A percentile compares a stretch with the other conserved stretches of the same genome.
Conservation (phyloP, 1,284 basidiomycete species). For the Taiwanofungus camphoratus region DNA sequence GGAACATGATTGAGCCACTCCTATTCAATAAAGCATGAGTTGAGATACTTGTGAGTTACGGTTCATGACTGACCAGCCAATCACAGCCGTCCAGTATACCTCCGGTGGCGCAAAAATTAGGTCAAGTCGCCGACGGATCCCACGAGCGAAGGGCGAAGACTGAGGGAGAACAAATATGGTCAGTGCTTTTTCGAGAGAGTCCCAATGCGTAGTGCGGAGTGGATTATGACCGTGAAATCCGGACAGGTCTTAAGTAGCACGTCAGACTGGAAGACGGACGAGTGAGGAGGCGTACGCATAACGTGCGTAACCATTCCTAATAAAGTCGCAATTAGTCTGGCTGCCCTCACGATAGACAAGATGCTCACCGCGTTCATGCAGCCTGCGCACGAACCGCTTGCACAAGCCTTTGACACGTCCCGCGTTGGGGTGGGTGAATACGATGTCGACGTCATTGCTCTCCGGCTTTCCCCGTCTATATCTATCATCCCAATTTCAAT, state of each 20-base stretch:
- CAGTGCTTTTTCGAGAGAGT: constrained; percentile 66
- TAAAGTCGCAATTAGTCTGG: background rate
- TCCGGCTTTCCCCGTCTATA: constrained; percentile 70
- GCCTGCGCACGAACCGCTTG: constrained; percentile 17
- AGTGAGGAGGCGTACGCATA: constrained; percentile 46
- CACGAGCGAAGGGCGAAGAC: constrained; percentile 24
- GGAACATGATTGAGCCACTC: constrained; percentile 79
- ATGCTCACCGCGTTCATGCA: constrained; percentile 41
- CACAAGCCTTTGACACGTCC: constrained; percentile 43
- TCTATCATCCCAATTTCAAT: too few species aligned
- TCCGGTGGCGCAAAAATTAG: constrained; percentile 65
- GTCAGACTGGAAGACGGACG: background rate
- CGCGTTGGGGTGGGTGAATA: constrained; percentile 62
- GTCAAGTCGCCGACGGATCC: constrained; percentile 59
- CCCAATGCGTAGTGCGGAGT: constrained; percentile 52
- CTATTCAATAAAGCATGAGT: constrained; percentile 38
- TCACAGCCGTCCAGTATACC: constrained; percentile 72
- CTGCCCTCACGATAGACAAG: background rate
- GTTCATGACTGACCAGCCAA: constrained; percentile 74
- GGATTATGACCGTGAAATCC: constrained; percentile 50
- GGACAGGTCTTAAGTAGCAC: constrained; percentile 46
- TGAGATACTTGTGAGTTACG: too few species aligned
- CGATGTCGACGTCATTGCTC: constrained; percentile 76
- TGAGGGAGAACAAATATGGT: constrained; percentile 59
- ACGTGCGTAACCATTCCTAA: constrained; percentile 61